A percentile compares a stretch with the other conserved stretches of the same genome.
These are phyloP conservation scores for Cordyceps javanica DNA, from an alignment of 2,329 filamentous ascomycete species.

Conservation along the genomic window DNA sequence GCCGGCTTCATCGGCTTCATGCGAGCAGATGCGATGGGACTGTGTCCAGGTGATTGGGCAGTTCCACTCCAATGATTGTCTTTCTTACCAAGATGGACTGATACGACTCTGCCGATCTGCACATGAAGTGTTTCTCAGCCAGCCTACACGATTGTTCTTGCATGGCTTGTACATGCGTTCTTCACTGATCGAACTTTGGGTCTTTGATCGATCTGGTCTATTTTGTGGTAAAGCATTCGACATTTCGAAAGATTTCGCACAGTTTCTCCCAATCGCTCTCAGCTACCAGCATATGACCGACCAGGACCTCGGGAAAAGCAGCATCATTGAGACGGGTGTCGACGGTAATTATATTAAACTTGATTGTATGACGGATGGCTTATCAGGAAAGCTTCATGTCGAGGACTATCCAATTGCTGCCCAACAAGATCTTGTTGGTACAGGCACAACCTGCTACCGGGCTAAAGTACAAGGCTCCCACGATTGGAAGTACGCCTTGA, in stretches of 20 bases:
- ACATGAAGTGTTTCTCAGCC: constrained; percentile 23
- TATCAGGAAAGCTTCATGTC: constrained; percentile 23
- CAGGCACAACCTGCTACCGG: constrained; percentile 27
- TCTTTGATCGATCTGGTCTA: constrained; percentile 31
- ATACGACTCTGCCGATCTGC: constrained; percentile 17
- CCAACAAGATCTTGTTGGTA: constrained; percentile 21
- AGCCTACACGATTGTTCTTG: constrained; percentile 29
- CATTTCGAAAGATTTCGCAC: constrained; percentile 22
- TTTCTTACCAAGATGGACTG: constrained; percentile 16
- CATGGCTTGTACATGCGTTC: constrained; percentile 30
- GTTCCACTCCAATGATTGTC: constrained; percentile 6
- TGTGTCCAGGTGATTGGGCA: constrained; percentile 16
- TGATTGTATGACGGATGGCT: background rate
- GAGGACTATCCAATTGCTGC: constrained; percentile 24
- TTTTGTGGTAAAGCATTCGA: constrained; percentile 27
- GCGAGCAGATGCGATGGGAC: constrained; percentile 12
- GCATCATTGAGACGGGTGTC: constrained; percentile 21
- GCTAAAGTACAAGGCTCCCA: constrained; percentile 20
- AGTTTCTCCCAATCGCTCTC: constrained; percentile 23
- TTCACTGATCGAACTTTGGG: constrained; percentile 27
- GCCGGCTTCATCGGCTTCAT: constrained; percentile 4
- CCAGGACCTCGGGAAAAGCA: constrained; percentile 20
- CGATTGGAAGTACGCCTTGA: constrained; percentile 24
- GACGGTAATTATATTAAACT: constrained; percentile 2
- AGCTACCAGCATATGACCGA: constrained; percentile 26